phyloP scores from a whole-genome alignment of 1,284 basidiomycete genomes.

The Volvariella surrecta region DNA sequence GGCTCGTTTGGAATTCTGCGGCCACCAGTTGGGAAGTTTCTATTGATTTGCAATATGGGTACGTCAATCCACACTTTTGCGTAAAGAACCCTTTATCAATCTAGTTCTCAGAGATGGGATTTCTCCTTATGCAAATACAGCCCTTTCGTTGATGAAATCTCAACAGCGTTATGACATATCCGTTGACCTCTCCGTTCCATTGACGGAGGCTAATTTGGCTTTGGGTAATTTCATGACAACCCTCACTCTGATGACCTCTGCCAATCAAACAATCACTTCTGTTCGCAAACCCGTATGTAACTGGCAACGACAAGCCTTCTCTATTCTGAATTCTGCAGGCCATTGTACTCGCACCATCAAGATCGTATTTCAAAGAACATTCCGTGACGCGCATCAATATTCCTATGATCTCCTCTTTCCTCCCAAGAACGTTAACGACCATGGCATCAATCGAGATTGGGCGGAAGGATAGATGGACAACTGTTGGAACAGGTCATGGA shows the following conservation, averaged over 20 bases:
- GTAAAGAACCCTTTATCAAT: slow-evolving; percentile 2
- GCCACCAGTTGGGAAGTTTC: slow-evolving; percentile 60
- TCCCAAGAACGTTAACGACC: slow-evolving; percentile 36
- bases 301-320: not conserved
- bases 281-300: slow-evolving; percentile 56
- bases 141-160: slow-evolving; percentile 40
- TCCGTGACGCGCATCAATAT: slow-evolving; percentile 39
- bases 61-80: slow-evolving; percentile 15
- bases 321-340: slow-evolving; percentile 29
- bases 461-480: slow-evolving; percentile 60
- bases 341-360: slow-evolving; percentile 39
- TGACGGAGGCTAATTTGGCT: slow-evolving; percentile 54
- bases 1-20: slow-evolving; percentile 60
- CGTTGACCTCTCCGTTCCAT: slow-evolving; percentile 56
- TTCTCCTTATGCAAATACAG: slow-evolving; percentile 49
- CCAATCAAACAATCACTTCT: slow-evolving; percentile 51
- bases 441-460: slow-evolving; percentile 56
- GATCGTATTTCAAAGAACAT: slow-evolving; percentile 28
- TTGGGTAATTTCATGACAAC: slow-evolving; percentile 77
- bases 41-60: slow-evolving; percentile 73
- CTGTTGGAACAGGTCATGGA: slow-evolving; percentile 54
- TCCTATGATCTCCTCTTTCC: slow-evolving; percentile 44
- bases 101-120: slow-evolving; percentile 42
- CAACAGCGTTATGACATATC: slow-evolving; percentile 66
- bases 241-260: slow-evolving; percentile 43